Percentiles rank a stretch among this genome's conserved stretches.
Conservation (phyloP, 2,329 filamentous ascomycete species). For the Calonectria hongkongensis region DNA sequence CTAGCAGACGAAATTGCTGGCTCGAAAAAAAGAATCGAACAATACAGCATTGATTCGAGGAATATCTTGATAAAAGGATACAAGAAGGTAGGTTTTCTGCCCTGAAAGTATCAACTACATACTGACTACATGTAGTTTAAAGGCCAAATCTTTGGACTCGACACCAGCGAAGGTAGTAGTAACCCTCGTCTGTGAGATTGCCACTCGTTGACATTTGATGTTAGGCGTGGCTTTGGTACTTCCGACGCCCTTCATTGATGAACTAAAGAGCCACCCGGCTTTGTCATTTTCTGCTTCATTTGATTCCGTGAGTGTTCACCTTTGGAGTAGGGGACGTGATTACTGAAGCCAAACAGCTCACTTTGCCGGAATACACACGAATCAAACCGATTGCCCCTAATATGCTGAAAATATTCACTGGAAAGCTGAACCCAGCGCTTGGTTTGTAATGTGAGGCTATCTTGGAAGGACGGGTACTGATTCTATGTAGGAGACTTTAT, state of each 20-base stretch:
- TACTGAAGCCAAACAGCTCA: not conserved
- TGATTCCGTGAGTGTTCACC: not conserved
- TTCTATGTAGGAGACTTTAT: not conserved
- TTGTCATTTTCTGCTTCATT: not conserved
- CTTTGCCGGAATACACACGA: not conserved
- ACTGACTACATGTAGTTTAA: not conserved
- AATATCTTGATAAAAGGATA: not conserved
- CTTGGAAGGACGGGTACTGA: not conserved
- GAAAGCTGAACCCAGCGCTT: not conserved
- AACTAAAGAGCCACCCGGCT: slow-evolving; percentile 3
- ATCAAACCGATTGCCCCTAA: not conserved
- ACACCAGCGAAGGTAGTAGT: slow-evolving; percentile 1
- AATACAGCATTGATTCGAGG: not conserved
- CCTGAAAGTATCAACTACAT: not conserved
- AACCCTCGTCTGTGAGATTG: not conserved
- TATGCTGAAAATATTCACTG: not conserved
- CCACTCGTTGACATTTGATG: not conserved
- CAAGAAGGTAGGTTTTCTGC: not conserved
- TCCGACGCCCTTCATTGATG: slow-evolving; percentile 1
- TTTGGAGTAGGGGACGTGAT: not conserved
- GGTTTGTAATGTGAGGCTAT: not conserved
- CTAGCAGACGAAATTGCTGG: not conserved
- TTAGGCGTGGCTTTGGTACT: not conserved
- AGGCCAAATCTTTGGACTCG: not conserved
- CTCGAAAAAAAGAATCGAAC: not conserved